phyloP scores from a whole-genome alignment of 768 basidiomycete species.

The Polyporus arcularius region DNA sequence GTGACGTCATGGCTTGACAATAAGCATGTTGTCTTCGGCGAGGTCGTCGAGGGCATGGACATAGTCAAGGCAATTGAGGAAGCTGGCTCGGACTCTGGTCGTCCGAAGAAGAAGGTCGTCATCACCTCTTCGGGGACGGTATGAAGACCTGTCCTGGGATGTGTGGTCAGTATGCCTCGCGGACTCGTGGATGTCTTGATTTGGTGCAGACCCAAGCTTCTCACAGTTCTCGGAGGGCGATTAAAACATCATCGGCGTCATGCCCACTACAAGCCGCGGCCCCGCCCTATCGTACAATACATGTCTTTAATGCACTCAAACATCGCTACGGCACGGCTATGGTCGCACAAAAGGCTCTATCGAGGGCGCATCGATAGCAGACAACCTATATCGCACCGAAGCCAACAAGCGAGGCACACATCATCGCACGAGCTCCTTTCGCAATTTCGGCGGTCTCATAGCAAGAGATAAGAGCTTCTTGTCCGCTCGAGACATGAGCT shows the following conservation, averaged over 20 bases:
- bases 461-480: background rate
- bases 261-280: no score
- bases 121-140: constrained; percentile 26
- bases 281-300: no score
- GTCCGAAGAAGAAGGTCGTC: constrained; percentile 24
- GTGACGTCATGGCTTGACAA: constrained; percentile 71
- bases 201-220: no score
- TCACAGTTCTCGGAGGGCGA: no score
- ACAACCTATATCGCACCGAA: background rate
- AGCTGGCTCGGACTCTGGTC: constrained; percentile 30
- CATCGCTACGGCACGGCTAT: no score
- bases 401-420: background rate
- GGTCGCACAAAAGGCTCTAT: background rate
- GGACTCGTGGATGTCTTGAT: no score
- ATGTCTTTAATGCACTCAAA: no score
- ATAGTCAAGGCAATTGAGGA: constrained; percentile 63
- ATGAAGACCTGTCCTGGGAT: background rate
- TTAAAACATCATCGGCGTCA: no score
- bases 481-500: background rate
- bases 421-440: background rate
- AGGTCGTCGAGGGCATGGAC: constrained; percentile 63
- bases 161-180: no score
- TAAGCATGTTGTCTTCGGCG: constrained; percentile 72
- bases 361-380: background rate
- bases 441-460: background rate